Conservation (phyloP, 306 rosid species). For the Pterocarpus santalinus region DNA sequence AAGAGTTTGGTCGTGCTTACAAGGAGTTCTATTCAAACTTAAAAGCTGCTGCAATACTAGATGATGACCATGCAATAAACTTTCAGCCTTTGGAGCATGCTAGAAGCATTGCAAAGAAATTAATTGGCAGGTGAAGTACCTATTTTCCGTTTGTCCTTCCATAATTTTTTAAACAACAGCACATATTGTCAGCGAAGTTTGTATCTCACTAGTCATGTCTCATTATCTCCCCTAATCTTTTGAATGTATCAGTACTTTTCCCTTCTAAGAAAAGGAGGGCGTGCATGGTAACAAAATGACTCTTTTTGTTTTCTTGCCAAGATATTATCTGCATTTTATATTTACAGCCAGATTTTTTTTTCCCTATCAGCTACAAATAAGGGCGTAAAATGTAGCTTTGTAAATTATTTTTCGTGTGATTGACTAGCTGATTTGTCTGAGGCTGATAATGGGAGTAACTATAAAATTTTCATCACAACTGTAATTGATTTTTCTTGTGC, state of each 20-base stretch:
- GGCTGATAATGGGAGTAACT: constrained; percentile 5
- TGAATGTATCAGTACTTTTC: no score
- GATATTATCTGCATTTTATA: no score
- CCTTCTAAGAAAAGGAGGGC: no score
- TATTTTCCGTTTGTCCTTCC: neutral
- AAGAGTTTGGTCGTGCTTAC: constrained; percentile 50
- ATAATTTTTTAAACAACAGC: neutral
- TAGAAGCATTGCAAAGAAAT: constrained; percentile 65
- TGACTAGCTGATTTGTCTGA: neutral
- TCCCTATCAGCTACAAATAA: no score
- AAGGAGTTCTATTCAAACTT: constrained; percentile 62
- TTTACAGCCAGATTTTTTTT: no score
- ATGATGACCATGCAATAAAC: constrained; percentile 55
- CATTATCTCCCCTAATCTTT: no score
- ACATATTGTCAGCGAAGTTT: neutral
- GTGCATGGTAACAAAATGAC: no score
- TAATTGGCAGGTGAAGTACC: constrained; percentile 54
- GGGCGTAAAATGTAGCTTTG: no score
- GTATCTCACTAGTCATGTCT: neutral
- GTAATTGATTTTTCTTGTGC: constrained; percentile 18
- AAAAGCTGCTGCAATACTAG: constrained; percentile 59
- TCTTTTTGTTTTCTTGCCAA: no score
- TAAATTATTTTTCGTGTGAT: no score
- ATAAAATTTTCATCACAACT: constrained; percentile 19
- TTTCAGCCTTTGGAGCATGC: constrained; percentile 63